Evolutionary conservation across 2,329 filamentous ascomycete genomes (phyloP).

Genomic region (Pseudocercospora fijiensis): DNA sequence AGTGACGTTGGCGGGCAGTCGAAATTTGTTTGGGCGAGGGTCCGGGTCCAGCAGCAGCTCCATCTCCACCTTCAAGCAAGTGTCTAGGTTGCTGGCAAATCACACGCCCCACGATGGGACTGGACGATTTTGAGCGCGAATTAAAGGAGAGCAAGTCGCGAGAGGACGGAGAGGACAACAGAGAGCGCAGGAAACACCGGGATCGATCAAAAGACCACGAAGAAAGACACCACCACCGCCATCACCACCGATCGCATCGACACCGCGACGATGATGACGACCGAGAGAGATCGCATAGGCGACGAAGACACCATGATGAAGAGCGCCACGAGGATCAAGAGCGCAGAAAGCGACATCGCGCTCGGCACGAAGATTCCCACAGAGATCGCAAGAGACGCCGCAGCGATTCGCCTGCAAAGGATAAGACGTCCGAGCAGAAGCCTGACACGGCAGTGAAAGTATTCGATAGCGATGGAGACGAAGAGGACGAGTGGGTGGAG

Average conservation of each 20-base stretch:
- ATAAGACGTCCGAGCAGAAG: slow-evolving; percentile 30
- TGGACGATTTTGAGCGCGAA: slow-evolving; percentile 75
- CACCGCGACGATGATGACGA: slow-evolving; percentile 35
- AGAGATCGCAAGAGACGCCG: slow-evolving; percentile 33
- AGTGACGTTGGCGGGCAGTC: not conserved
- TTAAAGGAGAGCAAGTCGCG: slow-evolving; percentile 62
- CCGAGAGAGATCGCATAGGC: slow-evolving; percentile 44
- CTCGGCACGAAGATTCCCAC: slow-evolving; percentile 43
- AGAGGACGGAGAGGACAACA: slow-evolving; percentile 58
- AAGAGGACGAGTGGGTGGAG: slow-evolving; percentile 45
- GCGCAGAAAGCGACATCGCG: slow-evolving; percentile 49
- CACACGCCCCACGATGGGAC: slow-evolving; percentile 47
- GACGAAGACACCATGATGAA: slow-evolving; percentile 36
- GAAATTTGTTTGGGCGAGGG: slow-evolving; percentile 15
- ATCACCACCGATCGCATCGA: slow-evolving; percentile 46
- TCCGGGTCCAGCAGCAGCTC: not conserved
- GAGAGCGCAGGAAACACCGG: slow-evolving; percentile 60
- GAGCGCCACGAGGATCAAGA: slow-evolving; percentile 49
- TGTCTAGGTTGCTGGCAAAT: not conserved
- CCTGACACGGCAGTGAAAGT: slow-evolving; percentile 31
- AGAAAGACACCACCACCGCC: slow-evolving; percentile 32
- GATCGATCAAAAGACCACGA: slow-evolving; percentile 21
- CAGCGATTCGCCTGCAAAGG: slow-evolving; percentile 36
- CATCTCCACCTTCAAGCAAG: not conserved
- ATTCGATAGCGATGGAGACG: slow-evolving; percentile 45